Base-by-base conservation (phyloP, 2,329 filamentous ascomycete species). In the Penicillium sp. region DNA sequence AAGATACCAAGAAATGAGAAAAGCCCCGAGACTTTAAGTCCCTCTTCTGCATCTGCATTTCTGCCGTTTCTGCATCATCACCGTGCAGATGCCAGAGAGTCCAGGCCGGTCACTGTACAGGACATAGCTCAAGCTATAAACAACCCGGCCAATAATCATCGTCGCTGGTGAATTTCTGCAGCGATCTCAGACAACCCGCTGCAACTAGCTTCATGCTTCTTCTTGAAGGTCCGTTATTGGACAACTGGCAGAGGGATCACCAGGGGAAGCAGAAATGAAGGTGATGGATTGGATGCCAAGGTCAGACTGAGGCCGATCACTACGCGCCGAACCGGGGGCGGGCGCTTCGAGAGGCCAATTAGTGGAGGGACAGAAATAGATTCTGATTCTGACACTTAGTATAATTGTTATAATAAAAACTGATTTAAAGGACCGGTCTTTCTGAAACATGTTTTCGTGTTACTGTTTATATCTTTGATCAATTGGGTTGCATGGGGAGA, bases 271-370 rank as follows among this genome's bases (percentile, higher is more conserved):
- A 3, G 21, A 50, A 16, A 21, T 40, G 21, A 38, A 34, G 54
- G 21, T 13, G 36, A 50, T 34, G 53, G 45, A 60, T 61, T 62
- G 58, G 57, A 52, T 23, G 59, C 33, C 53, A 21, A 31, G 29
- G 34, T 31, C 25, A 40, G 54, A 50, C 44, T 50, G 53, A 50
- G 56, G 44, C 59, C 33, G 41, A n/a, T 40, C 39, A 11, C 39
- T 62, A 64, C 59, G 63, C 65, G 65, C 65, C 57, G 58, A 13
- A 31, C 51, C 50, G 46, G 55, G 52, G 52, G 40, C 19, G 60
- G 60, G 65, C 64, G 64, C 63, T 62, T 62, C 57, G 27, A 43
- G 23, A 5, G 21, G n/a, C 56, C 60, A 64, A 59, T 60, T 43
- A 34, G 39, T 50, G 38, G 39, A 31, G 2, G 13, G 29, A 52